Percentiles rank a stretch among this genome's conserved stretches.
These are phyloP conservation scores for Isabelozyma rhagii DNA, from an alignment of 805 yeast species.

Conservation along the genomic window DNA sequence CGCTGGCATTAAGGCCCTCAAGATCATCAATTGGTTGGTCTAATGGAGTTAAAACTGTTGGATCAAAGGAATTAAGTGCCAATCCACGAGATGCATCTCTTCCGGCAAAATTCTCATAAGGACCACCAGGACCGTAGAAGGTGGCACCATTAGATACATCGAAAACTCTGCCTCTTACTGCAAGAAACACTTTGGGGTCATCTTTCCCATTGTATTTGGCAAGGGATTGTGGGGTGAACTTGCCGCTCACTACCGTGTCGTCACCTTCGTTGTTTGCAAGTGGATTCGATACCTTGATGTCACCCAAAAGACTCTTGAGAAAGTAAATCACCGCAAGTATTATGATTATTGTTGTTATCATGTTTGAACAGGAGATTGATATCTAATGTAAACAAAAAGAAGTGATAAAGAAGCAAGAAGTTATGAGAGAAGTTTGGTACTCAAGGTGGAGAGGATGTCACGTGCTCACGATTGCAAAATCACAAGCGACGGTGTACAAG, in stretches of 20 bases:
- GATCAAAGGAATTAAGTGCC: constrained; percentile 83
- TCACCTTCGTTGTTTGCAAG: constrained; percentile 17
- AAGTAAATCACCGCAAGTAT: constrained; percentile 29
- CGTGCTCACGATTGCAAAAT: neutral
- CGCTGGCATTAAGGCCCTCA: constrained; percentile 55
- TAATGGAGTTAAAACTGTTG: constrained; percentile 58
- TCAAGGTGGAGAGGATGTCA: neutral
- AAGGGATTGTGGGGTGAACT: constrained; percentile 73
- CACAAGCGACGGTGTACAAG: neutral
- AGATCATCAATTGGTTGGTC: constrained; percentile 78
- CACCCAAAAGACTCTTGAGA: constrained; percentile 24
- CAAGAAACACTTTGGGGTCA: constrained; percentile 76
- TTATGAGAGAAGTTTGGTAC: too few species aligned
- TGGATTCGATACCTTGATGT: constrained; percentile 25
- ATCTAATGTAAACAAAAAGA: neutral
- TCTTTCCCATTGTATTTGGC: constrained; percentile 78
- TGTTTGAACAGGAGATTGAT: constrained; percentile 1
- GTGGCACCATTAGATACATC: constrained; percentile 78
- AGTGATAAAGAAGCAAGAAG: neutral
- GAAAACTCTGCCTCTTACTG: constrained; percentile 80
- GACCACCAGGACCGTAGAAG: constrained; percentile 95
- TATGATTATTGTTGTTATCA: constrained; percentile 28
- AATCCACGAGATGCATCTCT: constrained; percentile 93
- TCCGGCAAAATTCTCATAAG: constrained; percentile 92
- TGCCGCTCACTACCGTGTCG: constrained; percentile 37